Conservation (phyloP, 1,139 yeast species). For the Arxiozyma heterogenica region DNA sequence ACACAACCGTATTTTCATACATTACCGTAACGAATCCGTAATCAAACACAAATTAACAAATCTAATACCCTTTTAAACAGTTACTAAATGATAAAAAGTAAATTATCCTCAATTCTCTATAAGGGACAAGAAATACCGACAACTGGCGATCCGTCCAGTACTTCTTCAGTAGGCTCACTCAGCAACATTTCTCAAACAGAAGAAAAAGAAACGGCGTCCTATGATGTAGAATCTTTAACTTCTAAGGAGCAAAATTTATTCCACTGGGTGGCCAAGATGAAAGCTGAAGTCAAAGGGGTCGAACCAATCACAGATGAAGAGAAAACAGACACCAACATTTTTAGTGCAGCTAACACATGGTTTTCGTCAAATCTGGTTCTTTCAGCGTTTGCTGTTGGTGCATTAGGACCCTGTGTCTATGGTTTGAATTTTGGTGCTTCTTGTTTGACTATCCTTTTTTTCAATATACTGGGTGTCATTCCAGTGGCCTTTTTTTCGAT, state of each 20-base stretch:
- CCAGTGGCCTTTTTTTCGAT: slow-evolving; percentile 82
- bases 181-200: neutral
- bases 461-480: slow-evolving; percentile 59
- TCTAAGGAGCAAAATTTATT: neutral
- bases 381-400: slow-evolving; percentile 78
- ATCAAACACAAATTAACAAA: no score
- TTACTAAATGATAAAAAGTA: neutral
- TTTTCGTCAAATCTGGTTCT: slow-evolving; percentile 82
- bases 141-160: neutral
- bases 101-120: neutral
- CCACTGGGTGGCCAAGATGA: slow-evolving; percentile 11
- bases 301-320: slow-evolving; percentile 40
- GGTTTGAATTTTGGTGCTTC: slow-evolving; percentile 58
- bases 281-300: slow-evolving; percentile 42
- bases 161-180: neutral
- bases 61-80: neutral
- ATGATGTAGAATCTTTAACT: neutral
- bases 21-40: neutral
- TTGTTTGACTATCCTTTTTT: slow-evolving; percentile 56
- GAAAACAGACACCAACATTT: slow-evolving; percentile 45
- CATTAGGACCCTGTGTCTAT: slow-evolving; percentile 52
- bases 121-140: neutral
- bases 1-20: neutral
- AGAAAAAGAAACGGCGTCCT: neutral
- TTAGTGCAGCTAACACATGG: slow-evolving; percentile 85